Conservation (phyloP, 768 basidiomycete species). For the Mycena epipterygia region DNA sequence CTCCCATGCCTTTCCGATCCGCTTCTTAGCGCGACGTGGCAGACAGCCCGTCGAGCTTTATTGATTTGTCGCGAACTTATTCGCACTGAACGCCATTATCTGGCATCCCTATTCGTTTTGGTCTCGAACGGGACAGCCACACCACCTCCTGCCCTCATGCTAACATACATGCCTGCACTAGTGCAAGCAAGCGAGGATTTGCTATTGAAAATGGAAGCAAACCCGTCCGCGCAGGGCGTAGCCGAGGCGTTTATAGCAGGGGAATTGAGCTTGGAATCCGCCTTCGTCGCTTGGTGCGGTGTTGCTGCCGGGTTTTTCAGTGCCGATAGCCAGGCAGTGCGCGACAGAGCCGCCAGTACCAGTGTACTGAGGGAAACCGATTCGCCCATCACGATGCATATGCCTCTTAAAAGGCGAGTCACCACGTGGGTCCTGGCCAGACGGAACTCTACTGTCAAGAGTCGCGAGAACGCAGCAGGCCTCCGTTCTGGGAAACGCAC, state of each 20-base stretch:
- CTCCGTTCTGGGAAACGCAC: conserved; percentile 18
- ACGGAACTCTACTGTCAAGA: conserved; percentile 17
- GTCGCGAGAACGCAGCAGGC: conserved; percentile 16
- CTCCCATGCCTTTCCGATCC: conserved; percentile 24
- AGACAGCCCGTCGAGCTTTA: conserved; percentile 52
- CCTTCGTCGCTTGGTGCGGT: conserved; percentile 54
- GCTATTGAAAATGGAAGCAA: conserved; percentile 52
- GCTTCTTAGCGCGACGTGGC: conserved; percentile 46
- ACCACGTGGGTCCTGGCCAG: conserved; percentile 39
- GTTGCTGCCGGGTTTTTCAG: conserved; percentile 58
- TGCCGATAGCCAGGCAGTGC: background rate
- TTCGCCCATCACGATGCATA: conserved; percentile 17
- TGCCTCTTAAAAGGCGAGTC: conserved; percentile 37
- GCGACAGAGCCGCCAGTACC: conserved; percentile 14
- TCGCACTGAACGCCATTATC: conserved; percentile 26
- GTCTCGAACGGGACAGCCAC: conserved; percentile 17
- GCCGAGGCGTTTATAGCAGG: conserved; percentile 59
- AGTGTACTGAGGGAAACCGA: conserved; percentile 24
- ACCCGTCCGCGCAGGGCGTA: conserved; percentile 63
- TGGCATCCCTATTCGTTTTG: background rate
- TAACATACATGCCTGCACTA: conserved; percentile 56
- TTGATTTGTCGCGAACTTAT: conserved; percentile 57
- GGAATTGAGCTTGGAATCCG: conserved; percentile 59
- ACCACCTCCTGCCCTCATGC: conserved; percentile 56
- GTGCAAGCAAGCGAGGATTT: conserved; percentile 56